Percentiles rank a stretch among this genome's conserved stretches.
Evolutionary conservation across 768 basidiomycete genomes (phyloP).

Genomic region (Erythrobasidium yunnanense): DNA sequence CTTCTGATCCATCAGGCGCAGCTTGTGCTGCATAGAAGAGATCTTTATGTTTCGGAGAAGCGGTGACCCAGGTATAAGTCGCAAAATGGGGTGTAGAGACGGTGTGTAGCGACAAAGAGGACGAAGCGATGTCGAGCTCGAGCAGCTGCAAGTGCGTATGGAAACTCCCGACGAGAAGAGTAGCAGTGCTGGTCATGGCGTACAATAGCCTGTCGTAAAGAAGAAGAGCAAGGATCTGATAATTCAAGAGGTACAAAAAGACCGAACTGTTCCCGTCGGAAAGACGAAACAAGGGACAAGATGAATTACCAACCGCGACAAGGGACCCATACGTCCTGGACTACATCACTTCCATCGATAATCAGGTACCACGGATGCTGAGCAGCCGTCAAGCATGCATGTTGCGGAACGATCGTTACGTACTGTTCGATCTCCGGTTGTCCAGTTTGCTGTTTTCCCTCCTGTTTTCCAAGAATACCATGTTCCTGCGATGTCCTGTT

Average conservation of each 20-base stretch:
- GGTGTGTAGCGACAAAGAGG: neutral
- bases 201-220: no score
- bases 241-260: no score
- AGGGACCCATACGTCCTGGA: slow-evolving; percentile 22
- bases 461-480: neutral
- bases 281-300: no score
- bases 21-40: slow-evolving; percentile 11
- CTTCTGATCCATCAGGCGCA: neutral
- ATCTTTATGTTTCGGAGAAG: slow-evolving; percentile 1
- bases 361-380: slow-evolving; percentile 17
- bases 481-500: slow-evolving; percentile 21
- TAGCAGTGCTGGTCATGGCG: no score
- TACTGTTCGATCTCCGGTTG: slow-evolving; percentile 3
- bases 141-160: slow-evolving; percentile 9
- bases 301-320: slow-evolving; percentile 25
- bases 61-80: slow-evolving; percentile 18
- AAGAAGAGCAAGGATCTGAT: no score
- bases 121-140: neutral
- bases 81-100: neutral
- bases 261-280: no score
- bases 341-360: slow-evolving; percentile 9
- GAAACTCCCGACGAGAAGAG: slow-evolving; percentile 10
- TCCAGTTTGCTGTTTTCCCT: neutral
- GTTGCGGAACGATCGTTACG: slow-evolving; percentile 12
- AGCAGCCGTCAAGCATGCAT: slow-evolving; percentile 23